Conservation (phyloP, 192 early-diverging fungal genomes). For the Mortierella antarctica region DNA sequence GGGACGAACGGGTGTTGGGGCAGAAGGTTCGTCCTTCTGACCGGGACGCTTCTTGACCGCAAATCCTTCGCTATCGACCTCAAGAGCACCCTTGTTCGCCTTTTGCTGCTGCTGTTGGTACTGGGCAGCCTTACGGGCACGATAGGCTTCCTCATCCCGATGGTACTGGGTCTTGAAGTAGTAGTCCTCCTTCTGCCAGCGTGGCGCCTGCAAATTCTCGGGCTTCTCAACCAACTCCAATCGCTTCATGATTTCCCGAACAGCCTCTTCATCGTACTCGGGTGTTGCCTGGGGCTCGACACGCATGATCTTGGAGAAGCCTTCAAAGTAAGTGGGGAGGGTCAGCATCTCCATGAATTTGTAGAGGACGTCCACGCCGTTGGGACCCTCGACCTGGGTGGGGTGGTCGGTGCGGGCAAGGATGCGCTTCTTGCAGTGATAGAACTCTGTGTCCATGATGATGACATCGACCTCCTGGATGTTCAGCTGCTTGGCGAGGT, state of each 20-base stretch:
- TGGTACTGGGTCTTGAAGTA: slow-evolving; percentile 55
- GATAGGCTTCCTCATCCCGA: slow-evolving; percentile 47
- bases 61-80: slow-evolving; percentile 45
- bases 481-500: slow-evolving; percentile 68
- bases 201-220: slow-evolving; percentile 40
- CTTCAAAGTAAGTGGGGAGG: slow-evolving; percentile 58
- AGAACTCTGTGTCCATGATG: slow-evolving; percentile 71
- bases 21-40: slow-evolving; percentile 43
- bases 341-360: slow-evolving; percentile 65
- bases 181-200: slow-evolving; percentile 50
- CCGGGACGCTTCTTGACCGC: slow-evolving; percentile 42
- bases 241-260: slow-evolving; percentile 49
- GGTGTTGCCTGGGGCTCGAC: slow-evolving; percentile 52
- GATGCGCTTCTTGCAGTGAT: slow-evolving; percentile 70
- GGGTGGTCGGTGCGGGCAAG: slow-evolving; percentile 72
- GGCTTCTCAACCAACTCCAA: slow-evolving; percentile 33
- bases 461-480: slow-evolving; percentile 70
- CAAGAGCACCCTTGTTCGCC: slow-evolving; percentile 14
- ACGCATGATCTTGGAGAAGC: slow-evolving; percentile 56
- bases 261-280: slow-evolving; percentile 56
- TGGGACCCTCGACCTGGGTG: slow-evolving; percentile 73
- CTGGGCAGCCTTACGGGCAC: slow-evolving; percentile 52
- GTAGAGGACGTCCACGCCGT: slow-evolving; percentile 70
- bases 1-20: slow-evolving; percentile 44
- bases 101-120: slow-evolving; percentile 25